phyloP scores from a whole-genome alignment of 106 monocot species.

The Allium fistulosum region DNA sequence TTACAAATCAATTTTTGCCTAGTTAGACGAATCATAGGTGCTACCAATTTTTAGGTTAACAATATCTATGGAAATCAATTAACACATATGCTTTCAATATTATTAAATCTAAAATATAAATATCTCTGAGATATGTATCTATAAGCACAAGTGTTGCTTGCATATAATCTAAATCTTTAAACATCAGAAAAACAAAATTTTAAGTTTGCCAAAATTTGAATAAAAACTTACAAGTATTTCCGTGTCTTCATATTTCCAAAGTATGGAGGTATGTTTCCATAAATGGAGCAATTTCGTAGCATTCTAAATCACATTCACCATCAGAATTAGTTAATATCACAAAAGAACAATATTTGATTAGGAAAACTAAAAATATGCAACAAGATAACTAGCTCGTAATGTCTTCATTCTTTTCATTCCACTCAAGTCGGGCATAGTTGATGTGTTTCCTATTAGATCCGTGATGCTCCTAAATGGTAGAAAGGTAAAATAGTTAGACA shows the following conservation, averaged over 20 bases:
- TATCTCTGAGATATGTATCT: no score
- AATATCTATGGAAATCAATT: no score
- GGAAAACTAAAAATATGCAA: neutral
- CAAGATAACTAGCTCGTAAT: conserved; percentile 33
- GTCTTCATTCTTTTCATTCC: conserved; percentile 37
- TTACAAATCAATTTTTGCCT: no score
- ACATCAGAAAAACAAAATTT: no score
- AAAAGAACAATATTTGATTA: neutral
- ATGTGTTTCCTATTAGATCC: conserved; percentile 53
- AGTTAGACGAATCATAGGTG: no score
- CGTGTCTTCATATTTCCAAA: conserved; percentile 38
- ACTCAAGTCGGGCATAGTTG: conserved; percentile 50
- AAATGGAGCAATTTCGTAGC: conserved; percentile 70
- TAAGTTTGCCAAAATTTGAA: neutral
- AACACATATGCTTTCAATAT: no score
- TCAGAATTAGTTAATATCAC: neutral
- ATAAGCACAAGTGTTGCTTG: neutral
- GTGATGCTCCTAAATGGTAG: conserved; percentile 48
- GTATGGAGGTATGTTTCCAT: conserved; percentile 45
- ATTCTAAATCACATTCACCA: conserved; percentile 28
- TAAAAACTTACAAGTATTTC: conserved; percentile 34
- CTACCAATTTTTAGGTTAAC: no score
- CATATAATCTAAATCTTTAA: neutral
- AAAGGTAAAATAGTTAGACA: no score
- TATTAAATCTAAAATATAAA: no score